Evolutionary conservation across 2,329 filamentous ascomycete genomes (phyloP), one percentile per base, ranked within the genome.

Genomic region (Pseudogymnoascus sp.): DNA sequence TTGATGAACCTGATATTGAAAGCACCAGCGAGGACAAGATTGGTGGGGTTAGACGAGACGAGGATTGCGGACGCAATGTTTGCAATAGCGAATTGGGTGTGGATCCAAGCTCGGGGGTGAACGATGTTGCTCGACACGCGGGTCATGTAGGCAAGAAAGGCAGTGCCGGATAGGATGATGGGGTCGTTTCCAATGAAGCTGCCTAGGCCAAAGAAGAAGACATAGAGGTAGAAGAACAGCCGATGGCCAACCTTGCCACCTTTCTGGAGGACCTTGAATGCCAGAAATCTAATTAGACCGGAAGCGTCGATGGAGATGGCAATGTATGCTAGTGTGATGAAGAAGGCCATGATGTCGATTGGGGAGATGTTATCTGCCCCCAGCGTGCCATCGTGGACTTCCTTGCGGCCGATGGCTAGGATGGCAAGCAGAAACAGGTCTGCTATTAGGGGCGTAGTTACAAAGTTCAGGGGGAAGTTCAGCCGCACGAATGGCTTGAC

Each of bases 301-400:
- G 88, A 90, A 2, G 88, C 87, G 67, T 91, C 88, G 65, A 91
- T 89, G 0, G 87, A 90, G 53, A 91, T 89, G 57, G 88, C 88
- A 65, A 91, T 90, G 69, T 91, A 91, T 2, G 88, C 88, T 47
- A 90, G 73, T 0, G 87, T 88, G 47, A 91, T 78, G 75, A 91
- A 91, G 75, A 91, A 91, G 15, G 80, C 76, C 86, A 91, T 89
- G 65, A 90, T 90, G 65, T 91, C 87, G 67, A 89, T 80, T 0
- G 88, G 88, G 1, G 79, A 78, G 68, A 91, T 91, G 69, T 85
- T 78, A 68, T 88, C 77, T 1, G 85, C 78, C 0, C 87, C 87
- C 7, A 88, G 73, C 0, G 85, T 90, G 1, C 88, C 88, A 69
- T 84, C 87, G n/a, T 82, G 78, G 0, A 91, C 86, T 74, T 91